Evolutionary conservation across 176 grass and related monocot species (phyloP).

Genomic region (Luzula sylvatica): DNA sequence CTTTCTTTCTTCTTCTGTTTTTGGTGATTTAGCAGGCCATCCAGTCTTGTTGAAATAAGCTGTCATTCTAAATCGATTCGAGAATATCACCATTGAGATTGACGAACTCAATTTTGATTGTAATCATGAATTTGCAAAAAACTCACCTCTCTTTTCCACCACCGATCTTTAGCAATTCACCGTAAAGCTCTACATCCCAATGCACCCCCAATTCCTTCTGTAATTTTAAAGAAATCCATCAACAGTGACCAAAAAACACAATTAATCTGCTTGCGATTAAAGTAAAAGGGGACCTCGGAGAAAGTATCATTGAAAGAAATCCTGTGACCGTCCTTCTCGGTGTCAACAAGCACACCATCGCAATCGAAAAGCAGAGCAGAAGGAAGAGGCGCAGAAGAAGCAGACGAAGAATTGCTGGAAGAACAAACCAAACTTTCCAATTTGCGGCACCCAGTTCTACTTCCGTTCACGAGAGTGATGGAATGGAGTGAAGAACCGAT

Average conservation of each 20-base stretch:
- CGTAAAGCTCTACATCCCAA: constrained; percentile 82
- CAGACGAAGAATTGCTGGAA: background rate
- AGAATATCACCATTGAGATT: background rate
- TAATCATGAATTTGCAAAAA: constrained; percentile 1
- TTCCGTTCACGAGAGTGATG: background rate
- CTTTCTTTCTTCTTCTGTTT: constrained; percentile 70
- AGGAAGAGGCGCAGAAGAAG: constrained; percentile 24
- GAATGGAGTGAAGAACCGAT: background rate
- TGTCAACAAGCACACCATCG: constrained; percentile 93
- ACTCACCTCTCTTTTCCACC: constrained; percentile 91
- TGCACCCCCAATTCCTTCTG: constrained; percentile 80
- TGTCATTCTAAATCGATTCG: constrained; percentile 51
- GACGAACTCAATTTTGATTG: background rate
- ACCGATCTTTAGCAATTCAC: constrained; percentile 90
- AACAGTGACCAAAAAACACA: background rate
- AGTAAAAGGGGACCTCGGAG: constrained; percentile 41
- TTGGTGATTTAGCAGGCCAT: constrained; percentile 73
- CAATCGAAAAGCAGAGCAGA: constrained; percentile 82
- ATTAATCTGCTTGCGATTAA: background rate
- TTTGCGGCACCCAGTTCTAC: background rate
- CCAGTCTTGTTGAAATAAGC: constrained; percentile 83
- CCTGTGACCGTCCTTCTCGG: constrained; percentile 89
- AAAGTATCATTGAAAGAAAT: constrained; percentile 97
- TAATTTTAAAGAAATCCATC: constrained; percentile 17
- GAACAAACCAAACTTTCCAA: background rate